Conservation (phyloP, 1,284 basidiomycete species). For the Ustilago nuda region DNA sequence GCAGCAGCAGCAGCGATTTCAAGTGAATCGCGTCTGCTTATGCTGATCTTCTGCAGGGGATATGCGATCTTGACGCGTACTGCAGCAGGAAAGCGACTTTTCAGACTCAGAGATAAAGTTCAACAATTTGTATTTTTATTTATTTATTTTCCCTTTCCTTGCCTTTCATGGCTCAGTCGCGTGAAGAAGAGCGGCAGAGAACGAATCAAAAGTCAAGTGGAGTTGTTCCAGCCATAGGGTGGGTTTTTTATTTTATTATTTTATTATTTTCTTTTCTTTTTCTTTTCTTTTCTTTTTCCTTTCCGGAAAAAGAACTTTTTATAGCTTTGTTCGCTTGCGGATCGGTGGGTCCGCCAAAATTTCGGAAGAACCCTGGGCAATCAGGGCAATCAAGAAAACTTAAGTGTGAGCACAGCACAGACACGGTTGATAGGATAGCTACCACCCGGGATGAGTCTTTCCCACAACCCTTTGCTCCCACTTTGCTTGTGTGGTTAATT, state of each 20-base stretch:
- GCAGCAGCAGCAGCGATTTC: not conserved
- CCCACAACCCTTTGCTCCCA: not conserved
- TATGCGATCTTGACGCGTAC: not conserved
- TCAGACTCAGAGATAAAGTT: constrained; percentile 5
- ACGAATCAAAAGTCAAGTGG: constrained; percentile 4
- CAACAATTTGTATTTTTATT: not conserved
- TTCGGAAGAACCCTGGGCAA: constrained; percentile 25
- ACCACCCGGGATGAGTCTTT: not conserved
- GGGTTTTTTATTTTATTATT: not conserved
- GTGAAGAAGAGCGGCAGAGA: not conserved
- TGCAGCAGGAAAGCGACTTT: not conserved
- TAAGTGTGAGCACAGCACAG: not conserved
- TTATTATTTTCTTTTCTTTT: too few species aligned
- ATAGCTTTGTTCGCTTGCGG: constrained; percentile 7
- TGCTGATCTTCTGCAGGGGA: constrained; percentile 8
- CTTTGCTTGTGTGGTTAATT: not conserved
- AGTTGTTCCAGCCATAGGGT: not conserved
- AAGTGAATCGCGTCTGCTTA: constrained; percentile 4
- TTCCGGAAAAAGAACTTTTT: constrained; percentile 4
- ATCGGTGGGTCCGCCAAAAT: constrained; percentile 22
- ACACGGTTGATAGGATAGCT: not conserved
- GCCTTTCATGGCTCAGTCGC: constrained; percentile 4
- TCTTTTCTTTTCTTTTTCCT: too few species aligned
- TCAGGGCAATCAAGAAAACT: not conserved
- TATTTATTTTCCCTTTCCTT: not conserved